Base-by-base conservation (phyloP, 2,329 filamentous ascomycete genomes). In the Nemania sp. region DNA sequence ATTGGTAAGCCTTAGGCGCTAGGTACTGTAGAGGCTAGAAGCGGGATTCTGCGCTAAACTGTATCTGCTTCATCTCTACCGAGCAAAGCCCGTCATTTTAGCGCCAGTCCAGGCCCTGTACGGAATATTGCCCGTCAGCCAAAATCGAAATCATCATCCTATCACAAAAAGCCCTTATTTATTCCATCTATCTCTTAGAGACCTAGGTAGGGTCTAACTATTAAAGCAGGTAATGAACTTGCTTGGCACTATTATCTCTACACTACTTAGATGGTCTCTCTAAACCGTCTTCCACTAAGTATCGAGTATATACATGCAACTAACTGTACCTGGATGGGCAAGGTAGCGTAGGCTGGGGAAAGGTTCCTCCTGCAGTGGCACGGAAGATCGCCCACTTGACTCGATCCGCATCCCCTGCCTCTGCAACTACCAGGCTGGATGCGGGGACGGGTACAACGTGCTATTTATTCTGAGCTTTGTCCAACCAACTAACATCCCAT, bases 351-450 rank as follows among this genome's bases (percentile, higher is more conserved):
- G 18, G 22, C 53, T 59, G 41, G 47, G 35, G 7, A 66, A 24
- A 63, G 32, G 49, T 62, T 61, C 41, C 41, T 64, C 47, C 56
- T 64, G 64, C 61, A 64, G 67, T 62, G 64, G 61, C 47, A 62
- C 66, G 62, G 68, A 64, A 67, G 60, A 69, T 64, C 66, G 63
- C 51, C 67, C 67, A 65, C 60, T 66, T 60, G 22, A 47, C 68
- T 54, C 63, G 67, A 69, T 71, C 63, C 60, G 69, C 66, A 70
- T 49, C 49, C 32, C 66, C 55, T 53, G 69, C 35, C 55, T 43
- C 65, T 69, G 66, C 66, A 64, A 56, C 69, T 64, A 55, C 59
- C 60, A 60, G 53, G 69, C 60, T 54, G 61, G 47, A 57, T 67
- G 68, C 63, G 68, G 69, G 66, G 66, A 62, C 47, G 58, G 63